Conservation (phyloP, 257 asterid genomes). For the Gentiana straminea region DNA sequence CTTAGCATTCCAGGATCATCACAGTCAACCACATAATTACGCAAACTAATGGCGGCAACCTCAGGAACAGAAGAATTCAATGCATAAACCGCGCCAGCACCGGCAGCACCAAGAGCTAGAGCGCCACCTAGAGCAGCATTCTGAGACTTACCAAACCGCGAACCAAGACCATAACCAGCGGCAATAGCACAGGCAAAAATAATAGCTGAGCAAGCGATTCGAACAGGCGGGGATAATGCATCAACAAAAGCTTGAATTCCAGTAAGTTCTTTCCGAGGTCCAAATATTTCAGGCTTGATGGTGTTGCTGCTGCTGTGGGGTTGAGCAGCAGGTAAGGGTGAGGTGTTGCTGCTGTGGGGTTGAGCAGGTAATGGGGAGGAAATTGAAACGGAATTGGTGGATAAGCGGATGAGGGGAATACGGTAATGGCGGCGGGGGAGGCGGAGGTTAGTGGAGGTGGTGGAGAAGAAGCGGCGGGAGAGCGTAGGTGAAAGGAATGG, state of each 20-base stretch:
- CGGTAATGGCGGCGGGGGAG: conserved; percentile 24
- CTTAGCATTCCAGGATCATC: conserved; percentile 59
- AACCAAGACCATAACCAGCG: conserved; percentile 83
- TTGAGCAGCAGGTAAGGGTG: background rate
- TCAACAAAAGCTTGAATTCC: conserved; percentile 66
- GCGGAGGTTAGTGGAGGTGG: conserved; percentile 14
- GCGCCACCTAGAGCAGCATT: conserved; percentile 81
- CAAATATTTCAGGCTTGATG: conserved; percentile 46
- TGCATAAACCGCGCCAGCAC: conserved; percentile 82
- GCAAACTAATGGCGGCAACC: conserved; percentile 81
- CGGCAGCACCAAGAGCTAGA: conserved; percentile 68
- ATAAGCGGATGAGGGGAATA: conserved; percentile 26
- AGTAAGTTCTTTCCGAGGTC: conserved; percentile 54
- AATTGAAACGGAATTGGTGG: conserved; percentile 7
- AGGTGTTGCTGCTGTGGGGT: background rate
- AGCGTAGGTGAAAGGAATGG: conserved; percentile 20
- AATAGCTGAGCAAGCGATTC: conserved; percentile 70
- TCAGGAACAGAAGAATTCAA: conserved; percentile 77
- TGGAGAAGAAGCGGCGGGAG: conserved; percentile 29
- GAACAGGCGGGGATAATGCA: conserved; percentile 59
- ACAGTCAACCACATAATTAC: conserved; percentile 65
- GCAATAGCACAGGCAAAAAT: conserved; percentile 61
- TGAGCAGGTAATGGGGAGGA: background rate
- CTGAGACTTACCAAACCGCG: conserved; percentile 61
- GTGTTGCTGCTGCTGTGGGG: background rate